A percentile compares a stretch with the other conserved stretches of the same genome.
These are phyloP conservation scores for Salix viminalis DNA, from an alignment of 345 rosid genomes.

Conservation along the genomic window DNA sequence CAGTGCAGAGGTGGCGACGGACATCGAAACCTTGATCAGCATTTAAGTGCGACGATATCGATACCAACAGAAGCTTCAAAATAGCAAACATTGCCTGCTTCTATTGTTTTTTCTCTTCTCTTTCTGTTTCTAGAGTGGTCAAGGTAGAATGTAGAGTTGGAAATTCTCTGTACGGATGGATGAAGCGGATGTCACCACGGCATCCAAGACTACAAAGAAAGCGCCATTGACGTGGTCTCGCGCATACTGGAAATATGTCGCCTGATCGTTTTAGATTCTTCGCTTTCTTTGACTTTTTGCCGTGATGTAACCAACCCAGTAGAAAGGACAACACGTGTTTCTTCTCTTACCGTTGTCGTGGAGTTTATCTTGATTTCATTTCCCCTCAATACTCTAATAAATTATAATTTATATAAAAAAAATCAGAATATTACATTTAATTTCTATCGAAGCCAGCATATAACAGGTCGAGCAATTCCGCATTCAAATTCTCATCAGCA, in stretches of 20 bases:
- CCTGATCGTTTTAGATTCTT: not conserved
- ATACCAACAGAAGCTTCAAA: constrained; percentile 14
- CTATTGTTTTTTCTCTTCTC: not conserved
- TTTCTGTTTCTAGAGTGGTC: not conserved
- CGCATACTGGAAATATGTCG: too few relatives aligned
- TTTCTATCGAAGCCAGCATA: too few relatives aligned
- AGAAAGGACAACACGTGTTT: not conserved
- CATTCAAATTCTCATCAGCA: too few relatives aligned
- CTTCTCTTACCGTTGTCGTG: too few relatives aligned
- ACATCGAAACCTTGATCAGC: constrained; percentile 58
- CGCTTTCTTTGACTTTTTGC: too few relatives aligned
- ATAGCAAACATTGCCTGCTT: constrained; percentile 16
- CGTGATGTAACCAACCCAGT: not conserved
- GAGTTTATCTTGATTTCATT: too few relatives aligned
- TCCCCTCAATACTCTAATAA: too few relatives aligned
- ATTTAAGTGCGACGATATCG: constrained; percentile 18
- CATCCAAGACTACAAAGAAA: not conserved
- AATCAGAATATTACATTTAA: too few relatives aligned
- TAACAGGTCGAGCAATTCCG: too few relatives aligned
- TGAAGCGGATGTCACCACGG: not conserved
- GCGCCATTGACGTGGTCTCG: not conserved
- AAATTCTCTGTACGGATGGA: not conserved
- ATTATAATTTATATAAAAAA: too few relatives aligned
- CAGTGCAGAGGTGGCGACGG: constrained; percentile 66
- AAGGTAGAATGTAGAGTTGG: not conserved